Conservation (phyloP, 2,329 filamentous ascomycete species). For the Ophiostoma ips region DNA sequence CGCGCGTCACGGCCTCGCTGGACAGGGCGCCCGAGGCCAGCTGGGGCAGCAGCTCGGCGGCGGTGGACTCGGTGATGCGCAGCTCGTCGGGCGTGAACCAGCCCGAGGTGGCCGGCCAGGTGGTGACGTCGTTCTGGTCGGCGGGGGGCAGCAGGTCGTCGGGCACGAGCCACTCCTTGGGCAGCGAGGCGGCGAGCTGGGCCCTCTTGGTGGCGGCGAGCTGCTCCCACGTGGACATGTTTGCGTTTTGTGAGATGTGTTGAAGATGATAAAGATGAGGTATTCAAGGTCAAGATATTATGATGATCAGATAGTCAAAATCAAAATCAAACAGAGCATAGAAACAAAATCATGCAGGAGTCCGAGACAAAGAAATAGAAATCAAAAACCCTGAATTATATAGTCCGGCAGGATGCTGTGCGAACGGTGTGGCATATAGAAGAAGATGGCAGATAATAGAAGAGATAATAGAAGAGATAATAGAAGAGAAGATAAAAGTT, state of each 20-base stretch:
- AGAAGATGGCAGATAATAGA: too few relatives aligned
- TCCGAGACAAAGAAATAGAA: too few relatives aligned
- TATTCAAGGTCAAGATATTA: background rate
- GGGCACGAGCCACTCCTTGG: conserved; percentile 43
- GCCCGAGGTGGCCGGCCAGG: conserved; percentile 40
- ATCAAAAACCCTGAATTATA: too few relatives aligned
- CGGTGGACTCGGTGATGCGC: conserved; percentile 23
- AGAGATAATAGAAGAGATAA: too few relatives aligned
- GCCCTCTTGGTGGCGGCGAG: conserved; percentile 30
- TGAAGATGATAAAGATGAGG: background rate
- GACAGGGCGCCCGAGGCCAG: conserved; percentile 25
- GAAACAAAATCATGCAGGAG: too few relatives aligned
- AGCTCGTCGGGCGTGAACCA: conserved; percentile 39
- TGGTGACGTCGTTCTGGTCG: conserved; percentile 39
- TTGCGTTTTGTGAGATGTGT: background rate
- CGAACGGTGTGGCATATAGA: too few relatives aligned
- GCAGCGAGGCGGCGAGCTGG: conserved; percentile 34
- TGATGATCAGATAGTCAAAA: too few relatives aligned
- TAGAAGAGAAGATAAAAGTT: too few relatives aligned
- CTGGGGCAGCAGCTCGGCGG: conserved; percentile 21
- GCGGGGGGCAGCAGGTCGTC: conserved; percentile 36
- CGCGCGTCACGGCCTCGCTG: conserved; percentile 22
- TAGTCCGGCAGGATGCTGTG: too few relatives aligned
- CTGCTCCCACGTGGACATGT: conserved; percentile 24
- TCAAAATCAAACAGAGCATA: too few relatives aligned